Conservation (phyloP, 345 rosid genomes). For the Gynandropsis gynandra region DNA sequence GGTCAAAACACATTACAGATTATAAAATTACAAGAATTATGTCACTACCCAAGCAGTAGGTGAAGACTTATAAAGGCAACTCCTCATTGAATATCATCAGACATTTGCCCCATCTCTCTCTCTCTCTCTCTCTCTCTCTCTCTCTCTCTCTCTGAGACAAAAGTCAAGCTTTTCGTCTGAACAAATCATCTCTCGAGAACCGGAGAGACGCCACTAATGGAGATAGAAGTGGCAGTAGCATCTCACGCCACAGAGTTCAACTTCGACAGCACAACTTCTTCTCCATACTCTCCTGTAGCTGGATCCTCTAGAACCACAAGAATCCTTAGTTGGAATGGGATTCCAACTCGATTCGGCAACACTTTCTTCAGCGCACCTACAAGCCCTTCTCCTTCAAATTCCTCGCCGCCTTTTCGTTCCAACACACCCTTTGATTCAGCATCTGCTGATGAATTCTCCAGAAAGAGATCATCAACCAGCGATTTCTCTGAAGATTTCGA, state of each 20-base stretch:
- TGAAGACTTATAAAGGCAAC: constrained; percentile 48
- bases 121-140: constrained; percentile 13
- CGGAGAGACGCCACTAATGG: constrained; percentile 27
- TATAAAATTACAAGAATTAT: constrained; percentile 17
- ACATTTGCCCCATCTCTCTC: constrained; percentile 15
- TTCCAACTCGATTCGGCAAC: constrained; percentile 47
- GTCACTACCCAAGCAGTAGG: constrained; percentile 22
- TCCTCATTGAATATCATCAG: constrained; percentile 14
- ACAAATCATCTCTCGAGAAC: constrained; percentile 22
- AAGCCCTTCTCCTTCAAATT: constrained; percentile 48
- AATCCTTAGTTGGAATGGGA: too few species aligned
- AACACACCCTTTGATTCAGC: constrained; percentile 17
- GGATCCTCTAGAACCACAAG: constrained; percentile 59
- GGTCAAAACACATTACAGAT: constrained; percentile 13
- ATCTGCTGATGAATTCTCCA: constrained; percentile 23
- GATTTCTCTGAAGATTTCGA: constrained; percentile 51
- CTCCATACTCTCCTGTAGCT: constrained; percentile 92
- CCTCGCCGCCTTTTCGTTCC: constrained; percentile 15
- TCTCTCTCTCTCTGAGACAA: not conserved
- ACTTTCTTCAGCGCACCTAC: constrained; percentile 56
- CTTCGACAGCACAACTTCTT: constrained; percentile 73
- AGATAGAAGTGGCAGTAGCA: constrained; percentile 43
- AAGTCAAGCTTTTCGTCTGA: constrained; percentile 21
- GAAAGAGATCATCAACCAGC: constrained; percentile 17
- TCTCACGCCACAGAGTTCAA: constrained; percentile 43